Evolutionary conservation across 306 rosid genomes (phyloP), one percentile per base, ranked within the genome.

Genomic region (Fragaria vesca): DNA sequence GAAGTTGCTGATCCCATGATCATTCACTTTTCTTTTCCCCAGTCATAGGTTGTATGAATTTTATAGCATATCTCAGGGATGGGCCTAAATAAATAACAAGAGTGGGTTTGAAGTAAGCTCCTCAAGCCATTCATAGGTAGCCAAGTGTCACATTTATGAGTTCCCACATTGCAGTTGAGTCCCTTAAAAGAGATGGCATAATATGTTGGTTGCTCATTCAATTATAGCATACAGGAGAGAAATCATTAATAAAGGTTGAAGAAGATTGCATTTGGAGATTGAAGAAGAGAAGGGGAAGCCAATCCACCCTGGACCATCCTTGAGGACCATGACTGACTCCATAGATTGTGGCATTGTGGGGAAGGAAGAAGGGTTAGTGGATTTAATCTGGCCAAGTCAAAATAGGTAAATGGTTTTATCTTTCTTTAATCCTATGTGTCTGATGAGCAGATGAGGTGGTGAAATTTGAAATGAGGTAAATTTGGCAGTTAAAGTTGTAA

Each of bases 401-500:
- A 12, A 26, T 28, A 28, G n/a, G 79, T 34, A 78, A 75, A 66
- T 67, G 69, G 47, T 55, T 47, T 3, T 52, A 24, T 26, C 11
- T 67, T 28, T 17, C 11, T 62, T 28, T 13, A n/a, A 12, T 54
- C 26, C 24, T 1, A 18, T 18, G 24, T 68, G 24, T 18, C 7
- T 30, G 43, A 60, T 51, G 46, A 51, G 77, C 15, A 9, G 43
- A 50, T 75, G 78, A 62, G 81, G 74, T 0, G 76, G 85, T 85
- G 85, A 80, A 85, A 86, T 71, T 42, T 69, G 85, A 11, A 61
- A 28, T 28, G 4, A 6, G 36, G 7, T 60, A 81, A 76, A 85
- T 72, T 82, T 66, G 85, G 88, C 81, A 42, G 93, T 87, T 91
- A 87, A 89, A 88, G 90, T 84, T 66, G 86, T n/a, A 82, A 60